These are phyloP conservation scores for Plantago coronopus DNA, from an alignment of 305 asterid species.

Conservation along the genomic window DNA sequence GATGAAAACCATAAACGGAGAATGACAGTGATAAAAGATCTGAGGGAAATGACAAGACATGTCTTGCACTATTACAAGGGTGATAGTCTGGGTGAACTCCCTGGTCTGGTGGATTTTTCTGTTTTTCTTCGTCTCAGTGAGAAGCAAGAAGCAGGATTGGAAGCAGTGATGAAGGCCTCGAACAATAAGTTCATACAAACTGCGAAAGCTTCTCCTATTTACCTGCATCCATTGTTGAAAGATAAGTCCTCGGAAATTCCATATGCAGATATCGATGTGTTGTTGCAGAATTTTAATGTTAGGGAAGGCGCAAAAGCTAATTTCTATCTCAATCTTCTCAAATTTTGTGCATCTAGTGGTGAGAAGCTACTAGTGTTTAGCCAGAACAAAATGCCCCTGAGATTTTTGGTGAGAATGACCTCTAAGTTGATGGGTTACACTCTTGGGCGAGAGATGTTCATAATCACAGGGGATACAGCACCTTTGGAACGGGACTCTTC, in stretches of 20 bases:
- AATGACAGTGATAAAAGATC: slow-evolving; percentile 71
- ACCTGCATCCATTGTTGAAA: slow-evolving; percentile 73
- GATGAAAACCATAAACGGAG: slow-evolving; percentile 66
- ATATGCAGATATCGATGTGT: slow-evolving; percentile 54
- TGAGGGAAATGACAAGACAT: slow-evolving; percentile 78
- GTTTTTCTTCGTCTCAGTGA: slow-evolving; percentile 64
- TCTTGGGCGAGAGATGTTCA: slow-evolving; percentile 70
- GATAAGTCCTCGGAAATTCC: slow-evolving; percentile 88
- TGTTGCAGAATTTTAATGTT: slow-evolving; percentile 53
- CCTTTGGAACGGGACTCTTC: slow-evolving; percentile 56
- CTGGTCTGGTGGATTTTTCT: slow-evolving; percentile 87
- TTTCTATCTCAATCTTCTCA: slow-evolving; percentile 79
- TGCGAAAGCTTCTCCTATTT: slow-evolving; percentile 86
- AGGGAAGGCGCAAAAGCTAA: slow-evolving; percentile 81
- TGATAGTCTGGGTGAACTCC: slow-evolving; percentile 90
- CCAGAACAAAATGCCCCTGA: slow-evolving; percentile 79
- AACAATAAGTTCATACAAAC: slow-evolving; percentile 53
- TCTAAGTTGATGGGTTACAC: slow-evolving; percentile 58
- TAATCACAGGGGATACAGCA: slow-evolving; percentile 93
- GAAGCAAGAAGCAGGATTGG: slow-evolving; percentile 48
- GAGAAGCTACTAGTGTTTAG: slow-evolving; percentile 88
- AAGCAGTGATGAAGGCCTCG: slow-evolving; percentile 38
- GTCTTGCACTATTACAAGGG: slow-evolving; percentile 93
- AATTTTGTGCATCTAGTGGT: slow-evolving; percentile 70
- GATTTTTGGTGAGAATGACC: slow-evolving; percentile 75